Evolutionary conservation across 176 grass and related monocot species (phyloP).

Genomic region (Musa schizocarpa): DNA sequence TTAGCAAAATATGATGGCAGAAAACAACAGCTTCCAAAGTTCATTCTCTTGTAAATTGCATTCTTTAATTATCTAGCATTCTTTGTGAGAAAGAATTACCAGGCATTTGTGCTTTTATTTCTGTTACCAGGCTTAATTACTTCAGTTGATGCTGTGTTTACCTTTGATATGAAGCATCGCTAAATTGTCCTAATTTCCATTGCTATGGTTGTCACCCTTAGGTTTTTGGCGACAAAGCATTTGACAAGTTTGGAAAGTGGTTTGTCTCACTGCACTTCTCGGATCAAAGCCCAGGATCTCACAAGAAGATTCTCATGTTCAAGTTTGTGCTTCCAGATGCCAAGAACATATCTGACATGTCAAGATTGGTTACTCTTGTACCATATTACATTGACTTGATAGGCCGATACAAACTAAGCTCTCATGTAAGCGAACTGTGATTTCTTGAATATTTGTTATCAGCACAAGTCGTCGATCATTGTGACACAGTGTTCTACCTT

Average conservation of each 20-base stretch:
- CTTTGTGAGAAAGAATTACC: no score
- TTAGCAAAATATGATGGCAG: no score
- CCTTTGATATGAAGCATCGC: neutral
- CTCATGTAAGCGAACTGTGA: slow-evolving; percentile 41
- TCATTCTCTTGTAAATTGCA: no score
- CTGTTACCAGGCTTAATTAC: no score
- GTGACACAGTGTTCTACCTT: neutral
- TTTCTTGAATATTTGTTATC: neutral
- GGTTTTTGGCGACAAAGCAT: slow-evolving; percentile 83
- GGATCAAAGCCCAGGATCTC: slow-evolving; percentile 67
- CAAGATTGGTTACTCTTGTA: slow-evolving; percentile 72
- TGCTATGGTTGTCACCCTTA: slow-evolving; percentile 5
- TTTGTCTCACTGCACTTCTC: slow-evolving; percentile 90
- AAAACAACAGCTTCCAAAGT: no score
- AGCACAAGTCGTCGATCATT: neutral
- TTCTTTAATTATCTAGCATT: no score
- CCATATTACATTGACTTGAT: slow-evolving; percentile 90
- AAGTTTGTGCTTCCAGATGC: slow-evolving; percentile 90
- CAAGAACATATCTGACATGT: slow-evolving; percentile 65
- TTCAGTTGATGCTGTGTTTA: neutral
- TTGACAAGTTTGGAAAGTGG: slow-evolving; percentile 83
- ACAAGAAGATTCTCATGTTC: slow-evolving; percentile 79
- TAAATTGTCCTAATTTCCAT: neutral
- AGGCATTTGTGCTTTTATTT: no score
- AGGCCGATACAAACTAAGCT: slow-evolving; percentile 83